Percentiles rank a stretch among this genome's conserved stretches.
These are phyloP conservation scores for Aphanomyces euteiches DNA, from an alignment of 352 stramenopile genomes.

Conservation along the genomic window DNA sequence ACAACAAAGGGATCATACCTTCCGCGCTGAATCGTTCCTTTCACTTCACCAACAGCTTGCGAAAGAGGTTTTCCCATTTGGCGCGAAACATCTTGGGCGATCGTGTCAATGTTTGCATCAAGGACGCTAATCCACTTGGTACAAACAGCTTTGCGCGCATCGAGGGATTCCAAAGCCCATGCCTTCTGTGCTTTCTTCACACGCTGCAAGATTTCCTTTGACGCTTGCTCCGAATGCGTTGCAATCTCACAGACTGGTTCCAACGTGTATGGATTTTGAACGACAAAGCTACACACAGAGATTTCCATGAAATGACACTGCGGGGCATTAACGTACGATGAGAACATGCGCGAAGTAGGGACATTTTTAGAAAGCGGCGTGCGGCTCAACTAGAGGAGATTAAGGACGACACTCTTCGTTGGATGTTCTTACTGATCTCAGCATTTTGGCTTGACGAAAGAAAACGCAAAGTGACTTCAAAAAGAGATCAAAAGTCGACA, in stretches of 20 bases:
- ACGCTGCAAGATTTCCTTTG: conserved; percentile 55
- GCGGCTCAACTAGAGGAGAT: too few species aligned
- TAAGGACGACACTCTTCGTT: too few species aligned
- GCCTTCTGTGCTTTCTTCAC: conserved; percentile 54
- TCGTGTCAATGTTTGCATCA: conserved; percentile 51
- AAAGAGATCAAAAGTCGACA: too few species aligned
- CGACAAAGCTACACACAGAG: conserved; percentile 25
- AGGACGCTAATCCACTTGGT: conserved; percentile 61
- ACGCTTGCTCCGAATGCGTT: conserved; percentile 50
- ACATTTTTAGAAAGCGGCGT: too few species aligned
- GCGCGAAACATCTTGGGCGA: conserved; percentile 69
- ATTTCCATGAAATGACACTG: neutral
- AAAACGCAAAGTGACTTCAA: too few species aligned
- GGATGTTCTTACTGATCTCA: too few species aligned
- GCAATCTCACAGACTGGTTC: conserved; percentile 60
- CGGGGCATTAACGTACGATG: neutral
- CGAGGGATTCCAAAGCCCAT: conserved; percentile 53
- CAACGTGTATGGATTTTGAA: conserved; percentile 75
- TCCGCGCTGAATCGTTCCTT: conserved; percentile 20
- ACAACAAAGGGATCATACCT: conserved; percentile 1
- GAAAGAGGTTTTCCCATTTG: conserved; percentile 83
- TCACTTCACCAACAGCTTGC: conserved; percentile 31
- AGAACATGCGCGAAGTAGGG: too few species aligned
- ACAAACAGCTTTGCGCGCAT: conserved; percentile 57
- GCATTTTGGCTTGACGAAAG: too few species aligned